Conservation (phyloP, 1,284 basidiomycete species). For the Marasmius oreades region DNA sequence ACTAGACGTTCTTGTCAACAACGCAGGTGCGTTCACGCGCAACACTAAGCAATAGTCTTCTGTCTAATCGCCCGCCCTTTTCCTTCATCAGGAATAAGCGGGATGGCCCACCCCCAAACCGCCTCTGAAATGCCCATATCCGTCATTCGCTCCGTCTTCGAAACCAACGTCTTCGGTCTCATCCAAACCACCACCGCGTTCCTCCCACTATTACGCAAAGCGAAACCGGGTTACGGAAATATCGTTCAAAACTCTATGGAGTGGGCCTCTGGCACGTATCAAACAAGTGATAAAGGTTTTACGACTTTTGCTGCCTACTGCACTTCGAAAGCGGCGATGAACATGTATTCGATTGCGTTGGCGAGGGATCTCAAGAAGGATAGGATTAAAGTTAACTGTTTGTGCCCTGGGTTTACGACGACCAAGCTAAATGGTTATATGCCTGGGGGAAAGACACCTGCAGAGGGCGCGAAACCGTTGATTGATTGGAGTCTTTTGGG, state of each 20-base stretch:
- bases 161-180: conserved; percentile 37
- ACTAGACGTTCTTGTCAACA: conserved; percentile 47
- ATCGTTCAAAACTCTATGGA: conserved; percentile 34
- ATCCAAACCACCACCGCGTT: conserved; percentile 34
- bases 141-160: conserved; percentile 33
- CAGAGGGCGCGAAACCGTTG: conserved; percentile 33
- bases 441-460: conserved; percentile 32
- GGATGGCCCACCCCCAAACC: conserved; percentile 30
- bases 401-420: conserved; percentile 39
- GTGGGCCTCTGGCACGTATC: conserved; percentile 54
- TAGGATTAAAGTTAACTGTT: conserved; percentile 29
- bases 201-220: conserved; percentile 31
- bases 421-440: conserved; percentile 37
- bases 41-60: no score
- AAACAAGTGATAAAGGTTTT: conserved; percentile 4
- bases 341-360: conserved; percentile 15
- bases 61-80: not conserved
- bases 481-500: conserved; percentile 33
- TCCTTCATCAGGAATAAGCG: conserved; percentile 19
- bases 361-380: conserved; percentile 18
- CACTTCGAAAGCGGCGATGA: conserved; percentile 16
- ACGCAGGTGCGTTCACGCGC: conserved; percentile 34
- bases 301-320: conserved; percentile 15
- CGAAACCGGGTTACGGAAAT: conserved; percentile 16
- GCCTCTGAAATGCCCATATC: conserved; percentile 29